Conservation (phyloP, 2,329 filamentous ascomycete species). For the Scedosporium minutisporum region DNA sequence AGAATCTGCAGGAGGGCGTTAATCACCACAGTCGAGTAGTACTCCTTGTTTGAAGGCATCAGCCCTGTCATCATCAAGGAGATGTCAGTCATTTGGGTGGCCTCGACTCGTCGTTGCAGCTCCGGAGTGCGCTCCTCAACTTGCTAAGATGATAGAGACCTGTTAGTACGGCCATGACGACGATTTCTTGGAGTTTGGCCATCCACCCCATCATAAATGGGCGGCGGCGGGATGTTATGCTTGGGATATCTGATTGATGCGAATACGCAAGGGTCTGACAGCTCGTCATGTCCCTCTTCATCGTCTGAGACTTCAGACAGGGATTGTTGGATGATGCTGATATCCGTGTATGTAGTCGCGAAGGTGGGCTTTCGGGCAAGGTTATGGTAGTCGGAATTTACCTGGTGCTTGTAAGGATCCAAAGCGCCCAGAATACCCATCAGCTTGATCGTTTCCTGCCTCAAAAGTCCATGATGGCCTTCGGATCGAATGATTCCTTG, state of each 20-base stretch:
- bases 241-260: background rate
- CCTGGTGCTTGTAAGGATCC: conserved; percentile 90
- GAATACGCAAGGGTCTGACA: background rate
- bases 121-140: conserved; percentile 85
- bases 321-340: background rate
- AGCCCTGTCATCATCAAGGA: conserved; percentile 96
- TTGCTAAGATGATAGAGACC: conserved; percentile 37
- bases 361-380: background rate
- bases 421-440: conserved; percentile 92
- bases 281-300: background rate
- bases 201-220: background rate
- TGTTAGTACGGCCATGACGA: background rate
- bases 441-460: conserved; percentile 91
- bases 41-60: conserved; percentile 94
- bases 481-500: conserved; percentile 93
- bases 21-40: conserved; percentile 96
- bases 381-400: conserved; percentile 17
- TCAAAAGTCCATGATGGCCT: conserved; percentile 67
- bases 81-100: conserved; percentile 73
- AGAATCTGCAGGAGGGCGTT: conserved; percentile 88
- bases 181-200: too few relatives aligned
- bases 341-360: background rate
- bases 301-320: background rate
- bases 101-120: conserved; percentile 56
- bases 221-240: background rate